A percentile compares a stretch with the other conserved stretches of the same genome.
phyloP scores from a whole-genome alignment of 2,329 filamentous ascomycete genomes.

The Penicillium sp. region DNA sequence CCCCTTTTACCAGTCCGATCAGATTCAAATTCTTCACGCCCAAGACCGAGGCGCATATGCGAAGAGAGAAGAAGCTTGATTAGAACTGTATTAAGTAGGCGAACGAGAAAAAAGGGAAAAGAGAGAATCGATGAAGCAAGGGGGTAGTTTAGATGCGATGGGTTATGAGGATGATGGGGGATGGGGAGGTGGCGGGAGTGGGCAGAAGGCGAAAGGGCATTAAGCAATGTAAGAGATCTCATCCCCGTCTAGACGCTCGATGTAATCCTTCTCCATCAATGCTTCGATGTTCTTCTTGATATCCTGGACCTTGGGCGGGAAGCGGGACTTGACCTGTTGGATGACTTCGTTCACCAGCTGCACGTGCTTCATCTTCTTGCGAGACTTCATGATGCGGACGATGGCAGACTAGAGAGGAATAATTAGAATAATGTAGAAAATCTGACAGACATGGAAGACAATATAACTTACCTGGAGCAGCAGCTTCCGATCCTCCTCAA shows the following conservation, averaged over 20 bases:
- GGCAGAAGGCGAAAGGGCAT: slow-evolving; percentile 33
- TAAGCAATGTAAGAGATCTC: slow-evolving; percentile 93
- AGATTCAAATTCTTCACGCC: not conserved
- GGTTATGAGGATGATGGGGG: slow-evolving; percentile 8
- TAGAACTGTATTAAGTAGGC: not conserved
- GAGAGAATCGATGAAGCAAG: slow-evolving; percentile 5
- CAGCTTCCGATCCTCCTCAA: slow-evolving; percentile 96
- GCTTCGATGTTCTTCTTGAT: slow-evolving; percentile 99
- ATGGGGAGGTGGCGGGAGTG: slow-evolving; percentile 17
- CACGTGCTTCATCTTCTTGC: slow-evolving; percentile 98
- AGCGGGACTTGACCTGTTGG: slow-evolving; percentile 89
- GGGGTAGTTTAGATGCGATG: slow-evolving; percentile 8
- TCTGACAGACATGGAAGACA: not conserved
- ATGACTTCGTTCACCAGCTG: slow-evolving; percentile 95
- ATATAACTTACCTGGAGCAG: slow-evolving; percentile 81
- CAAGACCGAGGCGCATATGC: not conserved
- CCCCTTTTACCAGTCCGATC: slow-evolving; percentile 11
- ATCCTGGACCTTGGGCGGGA: slow-evolving; percentile 88
- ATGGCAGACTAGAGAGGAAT: slow-evolving; percentile 77
- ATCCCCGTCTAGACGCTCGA: slow-evolving; percentile 92
- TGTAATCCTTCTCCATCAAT: slow-evolving; percentile 96
- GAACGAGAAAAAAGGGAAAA: slow-evolving; percentile 9
- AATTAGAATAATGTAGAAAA: slow-evolving; percentile 10
- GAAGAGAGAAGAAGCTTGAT: not conserved
- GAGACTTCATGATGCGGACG: slow-evolving; percentile 99